Conservation (phyloP, 345 rosid species). For the Geranium brycei region DNA sequence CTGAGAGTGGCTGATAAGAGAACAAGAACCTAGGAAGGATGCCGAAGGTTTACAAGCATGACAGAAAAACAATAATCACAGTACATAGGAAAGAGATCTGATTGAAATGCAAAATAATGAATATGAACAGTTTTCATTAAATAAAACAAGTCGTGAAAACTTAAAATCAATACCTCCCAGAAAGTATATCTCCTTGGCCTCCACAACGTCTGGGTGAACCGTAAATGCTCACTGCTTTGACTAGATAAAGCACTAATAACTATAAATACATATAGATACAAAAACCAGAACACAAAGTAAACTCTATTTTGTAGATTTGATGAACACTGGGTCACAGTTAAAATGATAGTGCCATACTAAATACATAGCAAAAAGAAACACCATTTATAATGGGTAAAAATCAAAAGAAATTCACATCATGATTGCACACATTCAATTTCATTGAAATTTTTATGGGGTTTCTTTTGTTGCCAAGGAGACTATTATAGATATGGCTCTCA, state of each 20-base stretch:
- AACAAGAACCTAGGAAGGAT: too few species aligned
- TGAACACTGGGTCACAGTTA: background rate
- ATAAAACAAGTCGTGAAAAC: background rate
- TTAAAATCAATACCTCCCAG: constrained; percentile 54
- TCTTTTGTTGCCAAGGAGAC: background rate
- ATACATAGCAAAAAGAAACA: background rate
- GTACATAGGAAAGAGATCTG: background rate
- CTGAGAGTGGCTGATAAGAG: too few species aligned
- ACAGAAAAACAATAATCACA: too few species aligned
- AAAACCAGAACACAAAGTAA: background rate
- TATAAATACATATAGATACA: background rate
- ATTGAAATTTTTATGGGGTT: background rate
- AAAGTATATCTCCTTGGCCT: constrained; percentile 94
- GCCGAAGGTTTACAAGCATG: too few species aligned
- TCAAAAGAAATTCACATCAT: too few species aligned
- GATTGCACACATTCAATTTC: background rate
- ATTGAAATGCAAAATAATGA: background rate
- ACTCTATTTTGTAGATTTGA: background rate
- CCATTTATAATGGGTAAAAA: background rate
- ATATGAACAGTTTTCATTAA: background rate
- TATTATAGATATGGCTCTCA: background rate
- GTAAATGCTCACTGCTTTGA: constrained; percentile 58
- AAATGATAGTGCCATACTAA: too few species aligned
- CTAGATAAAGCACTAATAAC: constrained; percentile 26
- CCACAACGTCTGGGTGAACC: constrained; percentile 94